Conservation (phyloP, 257 asterid genomes). For the Ligustrum vulgare region DNA sequence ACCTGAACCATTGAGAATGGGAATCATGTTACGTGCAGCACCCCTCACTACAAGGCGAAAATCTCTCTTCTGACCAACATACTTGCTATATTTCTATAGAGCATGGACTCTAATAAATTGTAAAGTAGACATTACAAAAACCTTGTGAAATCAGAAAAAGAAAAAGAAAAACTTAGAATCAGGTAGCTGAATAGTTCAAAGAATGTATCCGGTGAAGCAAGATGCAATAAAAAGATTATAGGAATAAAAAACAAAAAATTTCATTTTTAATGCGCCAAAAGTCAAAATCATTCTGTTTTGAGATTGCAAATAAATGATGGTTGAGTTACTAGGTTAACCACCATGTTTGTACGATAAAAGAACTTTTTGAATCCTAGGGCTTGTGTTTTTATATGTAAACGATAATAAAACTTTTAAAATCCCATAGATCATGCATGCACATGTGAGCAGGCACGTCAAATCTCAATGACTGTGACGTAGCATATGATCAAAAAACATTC, state of each 20-base stretch:
- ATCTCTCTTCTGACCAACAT: slow-evolving; percentile 94
- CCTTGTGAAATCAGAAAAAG: background rate
- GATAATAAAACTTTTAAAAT: background rate
- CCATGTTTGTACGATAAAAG: background rate
- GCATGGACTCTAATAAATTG: no score
- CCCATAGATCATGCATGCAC: slow-evolving; percentile 1
- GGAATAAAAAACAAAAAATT: background rate
- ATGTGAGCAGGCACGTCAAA: background rate
- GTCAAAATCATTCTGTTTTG: background rate
- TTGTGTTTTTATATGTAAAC: background rate
- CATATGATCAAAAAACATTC: background rate
- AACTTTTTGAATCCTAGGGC: slow-evolving; percentile 1
- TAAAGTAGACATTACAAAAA: slow-evolving; percentile 3
- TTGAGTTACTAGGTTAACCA: slow-evolving; percentile 1
- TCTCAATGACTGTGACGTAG: background rate
- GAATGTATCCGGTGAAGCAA: no score
- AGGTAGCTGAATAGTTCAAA: background rate
- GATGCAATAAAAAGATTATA: slow-evolving; percentile 2
- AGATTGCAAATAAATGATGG: slow-evolving; percentile 7
- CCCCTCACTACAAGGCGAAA: slow-evolving; percentile 97
- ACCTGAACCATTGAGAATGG: slow-evolving; percentile 96
- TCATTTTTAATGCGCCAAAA: background rate
- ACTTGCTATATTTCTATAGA: slow-evolving; percentile 90
- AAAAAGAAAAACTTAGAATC: background rate
- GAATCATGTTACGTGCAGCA: slow-evolving; percentile 93